Percentiles rank a stretch among this genome's conserved stretches.
phyloP scores from a whole-genome alignment of 2,329 filamentous ascomycete species.

The Penicillium nordicum region DNA sequence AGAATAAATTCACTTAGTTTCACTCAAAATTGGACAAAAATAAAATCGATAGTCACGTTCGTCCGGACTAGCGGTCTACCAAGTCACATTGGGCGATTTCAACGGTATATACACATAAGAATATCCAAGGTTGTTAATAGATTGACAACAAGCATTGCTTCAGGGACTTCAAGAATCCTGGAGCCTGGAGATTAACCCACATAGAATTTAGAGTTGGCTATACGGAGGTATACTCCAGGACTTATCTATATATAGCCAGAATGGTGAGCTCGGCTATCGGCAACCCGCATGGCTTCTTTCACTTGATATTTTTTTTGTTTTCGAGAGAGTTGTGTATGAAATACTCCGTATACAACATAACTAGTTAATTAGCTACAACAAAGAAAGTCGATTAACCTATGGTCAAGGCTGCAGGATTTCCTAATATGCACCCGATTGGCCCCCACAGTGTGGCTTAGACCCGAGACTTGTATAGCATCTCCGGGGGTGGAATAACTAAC shows the following conservation, averaged over 20 bases:
- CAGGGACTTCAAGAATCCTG: conserved; percentile 1
- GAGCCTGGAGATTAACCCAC: conserved; percentile 4
- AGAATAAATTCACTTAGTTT: background rate
- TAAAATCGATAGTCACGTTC: background rate
- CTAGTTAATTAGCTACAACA: background rate
- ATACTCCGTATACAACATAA: background rate
- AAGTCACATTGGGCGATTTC: background rate
- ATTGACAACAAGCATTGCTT: background rate
- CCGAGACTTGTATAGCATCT: background rate
- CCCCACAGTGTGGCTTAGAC: conserved; percentile 20
- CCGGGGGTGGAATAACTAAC: background rate
- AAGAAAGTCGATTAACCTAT: background rate
- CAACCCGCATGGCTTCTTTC: background rate
- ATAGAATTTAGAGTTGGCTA: background rate
- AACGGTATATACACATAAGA: background rate
- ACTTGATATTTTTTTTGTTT: background rate
- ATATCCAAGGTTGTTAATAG: background rate
- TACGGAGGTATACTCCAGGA: background rate
- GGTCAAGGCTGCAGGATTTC: background rate
- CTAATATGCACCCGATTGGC: conserved; percentile 3
- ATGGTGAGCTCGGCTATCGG: background rate
- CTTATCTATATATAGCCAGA: conserved; percentile 9
- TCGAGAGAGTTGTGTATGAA: background rate
- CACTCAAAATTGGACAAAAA: background rate
- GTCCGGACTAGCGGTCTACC: background rate